These are phyloP conservation scores for Aquilaria yunnanensis DNA, from an alignment of 345 rosid species.

Conservation along the genomic window DNA sequence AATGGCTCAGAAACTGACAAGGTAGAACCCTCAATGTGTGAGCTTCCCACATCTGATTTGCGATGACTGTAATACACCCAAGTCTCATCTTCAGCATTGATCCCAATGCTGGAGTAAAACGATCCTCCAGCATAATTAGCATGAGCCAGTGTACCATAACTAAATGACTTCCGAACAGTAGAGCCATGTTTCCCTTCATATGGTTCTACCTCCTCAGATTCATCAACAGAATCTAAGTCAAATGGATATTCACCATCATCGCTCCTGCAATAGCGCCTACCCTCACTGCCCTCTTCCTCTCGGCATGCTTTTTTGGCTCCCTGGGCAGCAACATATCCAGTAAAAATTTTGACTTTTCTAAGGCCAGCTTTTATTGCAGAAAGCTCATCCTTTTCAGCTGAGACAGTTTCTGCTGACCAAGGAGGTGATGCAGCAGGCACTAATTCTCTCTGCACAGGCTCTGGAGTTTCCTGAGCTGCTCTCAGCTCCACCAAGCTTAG, in stretches of 20 bases:
- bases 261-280: conserved; percentile 18
- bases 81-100: conserved; percentile 38
- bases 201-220: conserved; percentile 18
- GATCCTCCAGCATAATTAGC: conserved; percentile 38
- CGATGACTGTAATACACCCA: conserved; percentile 43
- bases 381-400: conserved; percentile 27
- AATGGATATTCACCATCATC: conserved; percentile 22
- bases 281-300: conserved; percentile 30
- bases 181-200: conserved; percentile 25
- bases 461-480: conserved; percentile 21
- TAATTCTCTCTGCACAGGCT: conserved; percentile 19
- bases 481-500: conserved; percentile 21
- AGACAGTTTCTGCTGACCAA: conserved; percentile 17
- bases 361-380: conserved; percentile 47
- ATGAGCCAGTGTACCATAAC: conserved; percentile 43
- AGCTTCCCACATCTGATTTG: conserved; percentile 29
- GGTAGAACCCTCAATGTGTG: conserved; percentile 23
- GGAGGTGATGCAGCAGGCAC: conserved; percentile 28
- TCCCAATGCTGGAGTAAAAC: conserved; percentile 14
- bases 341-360: conserved; percentile 38
- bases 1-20: conserved; percentile 24
- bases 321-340: conserved; percentile 29
- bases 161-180: conserved; percentile 27
- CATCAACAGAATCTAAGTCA: conserved; percentile 42
- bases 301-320: conserved; percentile 30